Evolutionary conservation across 2,329 filamentous ascomycete genomes (phyloP).

Genomic region (Chalara sp.): DNA sequence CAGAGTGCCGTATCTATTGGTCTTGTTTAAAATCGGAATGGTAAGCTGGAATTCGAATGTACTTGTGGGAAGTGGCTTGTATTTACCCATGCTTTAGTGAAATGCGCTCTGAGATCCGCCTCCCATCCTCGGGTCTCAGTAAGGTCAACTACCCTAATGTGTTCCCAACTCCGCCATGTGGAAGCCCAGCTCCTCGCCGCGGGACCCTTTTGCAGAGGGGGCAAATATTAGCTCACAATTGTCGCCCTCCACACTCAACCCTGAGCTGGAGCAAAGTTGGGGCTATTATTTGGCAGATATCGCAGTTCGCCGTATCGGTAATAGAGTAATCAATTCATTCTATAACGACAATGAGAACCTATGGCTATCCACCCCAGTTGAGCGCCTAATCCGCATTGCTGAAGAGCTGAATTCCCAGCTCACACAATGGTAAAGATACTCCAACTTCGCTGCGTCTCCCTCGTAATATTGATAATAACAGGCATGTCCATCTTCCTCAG

Average conservation of each 20-base stretch:
- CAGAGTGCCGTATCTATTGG: slow-evolving; percentile 4
- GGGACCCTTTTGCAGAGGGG: not conserved
- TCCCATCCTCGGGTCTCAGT: slow-evolving; percentile 2
- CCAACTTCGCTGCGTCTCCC: no score
- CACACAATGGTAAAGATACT: not conserved
- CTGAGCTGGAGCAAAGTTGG: slow-evolving; percentile 23
- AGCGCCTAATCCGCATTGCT: not conserved
- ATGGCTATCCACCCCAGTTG: not conserved
- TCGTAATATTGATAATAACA: no score
- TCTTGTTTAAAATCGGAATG: slow-evolving; percentile 4
- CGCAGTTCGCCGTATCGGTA: slow-evolving; percentile 34
- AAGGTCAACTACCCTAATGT: slow-evolving; percentile 4
- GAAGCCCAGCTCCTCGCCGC: not conserved
- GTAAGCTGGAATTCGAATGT: not conserved
- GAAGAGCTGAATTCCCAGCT: not conserved
- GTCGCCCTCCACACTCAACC: not conserved
- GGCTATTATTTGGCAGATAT: slow-evolving; percentile 39
- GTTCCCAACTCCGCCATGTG: slow-evolving; percentile 3
- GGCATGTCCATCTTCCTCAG: not conserved
- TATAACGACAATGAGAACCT: slow-evolving; percentile 9
- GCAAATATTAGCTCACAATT: not conserved
- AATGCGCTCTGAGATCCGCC: slow-evolving; percentile 1
- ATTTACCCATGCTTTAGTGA: not conserved
- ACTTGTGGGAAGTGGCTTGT: not conserved
- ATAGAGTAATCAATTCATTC: slow-evolving; percentile 32